A percentile compares a stretch with the other conserved stretches of the same genome.
Evolutionary conservation across 495 filamentous ascomycete genomes (phyloP).

Genomic region (Tuber borchii): DNA sequence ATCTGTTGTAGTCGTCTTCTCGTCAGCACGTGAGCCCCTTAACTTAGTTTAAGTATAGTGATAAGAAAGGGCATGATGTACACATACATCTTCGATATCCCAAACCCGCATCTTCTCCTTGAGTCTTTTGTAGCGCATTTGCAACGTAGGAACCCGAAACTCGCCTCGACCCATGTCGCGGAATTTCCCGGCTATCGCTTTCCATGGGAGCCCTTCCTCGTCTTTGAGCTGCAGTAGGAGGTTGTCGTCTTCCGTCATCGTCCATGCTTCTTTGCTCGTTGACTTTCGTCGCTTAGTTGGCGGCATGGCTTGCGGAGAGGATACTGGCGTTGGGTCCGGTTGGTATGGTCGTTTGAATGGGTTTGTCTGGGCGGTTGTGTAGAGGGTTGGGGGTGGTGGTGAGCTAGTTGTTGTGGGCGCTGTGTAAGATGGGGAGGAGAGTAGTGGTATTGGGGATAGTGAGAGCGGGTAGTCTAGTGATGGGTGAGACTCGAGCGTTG

Average conservation of each 20-base stretch:
- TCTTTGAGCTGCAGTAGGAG: constrained; percentile 61
- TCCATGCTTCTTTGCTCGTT: constrained; percentile 32
- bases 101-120: constrained; percentile 59
- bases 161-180: constrained; percentile 57
- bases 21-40: constrained; percentile 17
- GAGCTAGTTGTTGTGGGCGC: constrained; percentile 36
- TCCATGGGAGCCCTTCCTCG: constrained; percentile 63
- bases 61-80: not conserved
- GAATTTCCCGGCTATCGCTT: constrained; percentile 60
- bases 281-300: constrained; percentile 41
- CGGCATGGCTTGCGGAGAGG: constrained; percentile 29
- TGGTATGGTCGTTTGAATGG: constrained; percentile 41
- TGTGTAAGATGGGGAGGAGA: constrained; percentile 31
- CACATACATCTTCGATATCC: constrained; percentile 60
- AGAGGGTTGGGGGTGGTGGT: constrained; percentile 35
- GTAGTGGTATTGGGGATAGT: constrained; percentile 9
- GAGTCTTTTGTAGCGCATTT: constrained; percentile 65
- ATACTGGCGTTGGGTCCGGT: constrained; percentile 35
- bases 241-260: constrained; percentile 59
- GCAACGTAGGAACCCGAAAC: constrained; percentile 61
- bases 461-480: constrained; percentile 11
- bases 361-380: constrained; percentile 34
- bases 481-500: constrained; percentile 24
- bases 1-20: constrained; percentile 21
- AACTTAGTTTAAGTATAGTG: not conserved